Evolutionary conservation across 345 rosid species (phyloP).

Genomic region (Pistacia atlantica): DNA sequence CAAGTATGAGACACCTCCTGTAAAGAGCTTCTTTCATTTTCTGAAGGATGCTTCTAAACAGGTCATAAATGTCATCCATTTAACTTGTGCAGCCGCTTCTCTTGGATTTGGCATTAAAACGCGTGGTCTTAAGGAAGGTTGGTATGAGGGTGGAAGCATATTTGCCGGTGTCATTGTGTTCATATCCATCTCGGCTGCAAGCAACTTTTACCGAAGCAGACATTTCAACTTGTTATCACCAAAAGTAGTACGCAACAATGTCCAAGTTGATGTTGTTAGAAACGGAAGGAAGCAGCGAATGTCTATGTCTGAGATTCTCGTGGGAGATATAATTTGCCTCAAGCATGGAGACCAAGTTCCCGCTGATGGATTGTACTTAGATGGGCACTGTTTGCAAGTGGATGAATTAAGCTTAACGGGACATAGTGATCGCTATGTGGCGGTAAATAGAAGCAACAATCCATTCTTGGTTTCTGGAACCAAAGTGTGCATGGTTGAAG

Average conservation of each 20-base stretch:
- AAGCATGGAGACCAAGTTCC: slow-evolving; percentile 40
- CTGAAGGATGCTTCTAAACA: slow-evolving; percentile 27
- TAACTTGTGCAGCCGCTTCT: slow-evolving; percentile 31
- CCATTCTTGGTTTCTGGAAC: slow-evolving; percentile 38
- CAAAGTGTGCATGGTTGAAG: slow-evolving; percentile 18
- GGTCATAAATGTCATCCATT: slow-evolving; percentile 26
- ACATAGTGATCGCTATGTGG: slow-evolving; percentile 11
- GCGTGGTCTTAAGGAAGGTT: slow-evolving; percentile 29
- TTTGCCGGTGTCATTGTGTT: slow-evolving; percentile 28
- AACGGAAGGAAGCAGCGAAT: slow-evolving; percentile 12
- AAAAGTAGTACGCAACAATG: slow-evolving; percentile 14
- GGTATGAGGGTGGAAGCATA: slow-evolving; percentile 41
- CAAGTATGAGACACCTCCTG: slow-evolving; percentile 34
- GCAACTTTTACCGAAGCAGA: slow-evolving; percentile 23
- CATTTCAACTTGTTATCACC: slow-evolving; percentile 24
- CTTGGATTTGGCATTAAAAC: slow-evolving; percentile 29
- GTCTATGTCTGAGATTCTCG: slow-evolving; percentile 32
- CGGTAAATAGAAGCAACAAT: neutral
- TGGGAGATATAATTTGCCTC: slow-evolving; percentile 33
- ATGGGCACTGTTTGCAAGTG: slow-evolving; percentile 20
- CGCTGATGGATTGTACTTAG: slow-evolving; percentile 33
- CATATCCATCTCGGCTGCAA: slow-evolving; percentile 23
- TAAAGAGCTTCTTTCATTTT: slow-evolving; percentile 25
- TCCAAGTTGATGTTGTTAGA: slow-evolving; percentile 23
- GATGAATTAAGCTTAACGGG: slow-evolving; percentile 39